These are phyloP conservation scores for Pseudisothecium myosuroides DNA, from an alignment of 225 moss, liverwort and hornwort species.

Conservation along the genomic window DNA sequence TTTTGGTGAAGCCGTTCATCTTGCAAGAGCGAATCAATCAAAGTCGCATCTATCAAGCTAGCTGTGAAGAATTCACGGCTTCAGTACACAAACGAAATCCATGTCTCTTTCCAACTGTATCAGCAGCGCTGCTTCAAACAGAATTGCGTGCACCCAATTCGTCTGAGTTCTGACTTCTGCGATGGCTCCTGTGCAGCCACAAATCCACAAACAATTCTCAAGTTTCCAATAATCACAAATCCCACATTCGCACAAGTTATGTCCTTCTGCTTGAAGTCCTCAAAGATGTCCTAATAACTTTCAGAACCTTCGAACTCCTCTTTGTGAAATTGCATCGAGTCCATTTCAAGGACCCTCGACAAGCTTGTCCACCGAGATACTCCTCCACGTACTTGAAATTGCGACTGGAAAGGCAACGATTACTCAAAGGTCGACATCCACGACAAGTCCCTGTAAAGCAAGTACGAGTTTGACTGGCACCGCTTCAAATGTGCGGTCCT, in stretches of 20 bases:
- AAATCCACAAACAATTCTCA: neutral
- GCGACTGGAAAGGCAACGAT: neutral
- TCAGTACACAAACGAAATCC: neutral
- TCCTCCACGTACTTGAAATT: neutral
- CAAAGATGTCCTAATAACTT: neutral
- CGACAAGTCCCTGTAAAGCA: neutral
- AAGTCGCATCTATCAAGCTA: neutral
- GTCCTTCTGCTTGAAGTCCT: neutral
- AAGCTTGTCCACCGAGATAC: neutral
- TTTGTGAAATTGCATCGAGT: neutral
- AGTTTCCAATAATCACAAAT: neutral
- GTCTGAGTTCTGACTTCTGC: neutral
- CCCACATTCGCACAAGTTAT: too few species aligned
- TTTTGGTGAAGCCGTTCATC: neutral
- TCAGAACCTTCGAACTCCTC: neutral
- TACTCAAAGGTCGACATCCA: neutral
- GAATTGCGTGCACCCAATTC: neutral
- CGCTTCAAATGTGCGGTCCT: neutral
- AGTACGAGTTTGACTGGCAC: too few species aligned
- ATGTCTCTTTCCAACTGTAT: too few species aligned
- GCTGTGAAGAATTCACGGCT: neutral
- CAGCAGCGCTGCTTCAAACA: neutral
- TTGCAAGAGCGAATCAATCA: neutral
- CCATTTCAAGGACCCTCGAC: too few species aligned
- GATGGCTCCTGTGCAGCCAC: neutral